Conservation (phyloP, 805 yeast genomes). For the Spathaspora sp. region DNA sequence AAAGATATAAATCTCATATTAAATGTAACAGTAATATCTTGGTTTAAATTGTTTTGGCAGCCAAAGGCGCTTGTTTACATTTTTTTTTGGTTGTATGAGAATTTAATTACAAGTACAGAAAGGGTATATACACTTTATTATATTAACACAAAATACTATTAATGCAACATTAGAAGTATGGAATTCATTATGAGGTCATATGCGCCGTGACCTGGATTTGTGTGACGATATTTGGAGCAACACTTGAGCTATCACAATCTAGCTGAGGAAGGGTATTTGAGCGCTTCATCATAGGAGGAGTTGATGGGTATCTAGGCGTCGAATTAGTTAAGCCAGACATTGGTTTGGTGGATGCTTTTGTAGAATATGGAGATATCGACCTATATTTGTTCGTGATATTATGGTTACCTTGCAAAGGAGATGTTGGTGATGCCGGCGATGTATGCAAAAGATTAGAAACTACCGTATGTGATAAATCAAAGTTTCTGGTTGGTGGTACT, state of each 20-base stretch:
- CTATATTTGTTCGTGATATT: constrained; percentile 14
- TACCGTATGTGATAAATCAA: constrained; percentile 17
- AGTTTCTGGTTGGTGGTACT: constrained; percentile 8
- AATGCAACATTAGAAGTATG: not conserved
- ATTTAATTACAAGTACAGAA: too few relatives aligned
- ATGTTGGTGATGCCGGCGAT: constrained; percentile 9
- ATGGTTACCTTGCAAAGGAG: constrained; percentile 18
- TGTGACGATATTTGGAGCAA: constrained; percentile 37
- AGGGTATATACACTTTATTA: not conserved
- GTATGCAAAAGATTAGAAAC: constrained; percentile 11
- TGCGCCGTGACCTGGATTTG: constrained; percentile 41
- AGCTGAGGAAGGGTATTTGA: constrained; percentile 30
- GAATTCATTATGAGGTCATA: constrained; percentile 25
- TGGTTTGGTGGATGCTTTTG: constrained; percentile 12
- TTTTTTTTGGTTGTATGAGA: not conserved
- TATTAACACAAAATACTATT: not conserved
- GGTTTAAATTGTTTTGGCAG: not conserved
- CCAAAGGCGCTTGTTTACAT: not conserved
- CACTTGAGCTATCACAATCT: constrained; percentile 24
- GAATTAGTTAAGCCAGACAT: constrained; percentile 11
- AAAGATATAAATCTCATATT: not conserved
- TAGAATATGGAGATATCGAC: constrained; percentile 10
- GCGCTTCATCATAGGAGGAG: constrained; percentile 18
- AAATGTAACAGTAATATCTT: not conserved
- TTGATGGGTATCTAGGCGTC: constrained; percentile 15